Base-by-base conservation (phyloP, 2,329 filamentous ascomycete genomes). In the Cordyceps javanica region DNA sequence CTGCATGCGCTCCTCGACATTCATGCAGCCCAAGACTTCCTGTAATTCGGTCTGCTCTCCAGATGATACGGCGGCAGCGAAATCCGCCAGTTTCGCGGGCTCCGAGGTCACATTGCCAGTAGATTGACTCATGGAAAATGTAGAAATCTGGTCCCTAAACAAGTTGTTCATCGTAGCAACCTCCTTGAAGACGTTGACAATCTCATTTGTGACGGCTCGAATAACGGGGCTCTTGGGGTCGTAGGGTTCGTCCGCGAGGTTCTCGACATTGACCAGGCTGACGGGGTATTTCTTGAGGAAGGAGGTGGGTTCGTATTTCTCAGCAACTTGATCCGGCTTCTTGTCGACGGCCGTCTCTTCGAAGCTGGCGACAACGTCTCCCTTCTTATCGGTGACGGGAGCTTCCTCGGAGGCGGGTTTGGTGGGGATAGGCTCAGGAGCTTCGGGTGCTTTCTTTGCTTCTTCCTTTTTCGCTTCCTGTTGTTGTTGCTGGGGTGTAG, bases 151-250 rank as follows among this genome's bases (percentile, higher is more conserved):
- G 68, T 99, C 94, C 59, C 93, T 85, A 80, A 99, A 99, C 21
- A 99, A 80, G 60, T 89, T 91, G 75, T 97, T 99, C 73, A 97
- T 85, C 45, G 86, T 88, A 10, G 93, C 93, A 55, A 99, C 91
- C 70, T 97, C 92, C 75, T 97, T 97, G 79, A 97, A 97, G 0
- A 96, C 94, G 70, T 97, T 97, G 69, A 99, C 91, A 61, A 99
- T 97, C 75, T 99, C 95, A 67, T 93, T 96, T 51, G 93, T 94
- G 46, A 99, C 86, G 13, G 94, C 94, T 57, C 91, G 87, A 60
- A 97, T 91, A 34, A 94, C 86, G 19, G 88, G 87, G 67, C 89
- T 94, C 73, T 93, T 95, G 68, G 91, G 88, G 70, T 97, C 94
- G 69, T 90, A 90, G 0, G 91, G 87, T 67, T 96, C 89, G 67